These are phyloP conservation scores for Suillus sp. DNA, from an alignment of 768 basidiomycete species.

Conservation along the genomic window DNA sequence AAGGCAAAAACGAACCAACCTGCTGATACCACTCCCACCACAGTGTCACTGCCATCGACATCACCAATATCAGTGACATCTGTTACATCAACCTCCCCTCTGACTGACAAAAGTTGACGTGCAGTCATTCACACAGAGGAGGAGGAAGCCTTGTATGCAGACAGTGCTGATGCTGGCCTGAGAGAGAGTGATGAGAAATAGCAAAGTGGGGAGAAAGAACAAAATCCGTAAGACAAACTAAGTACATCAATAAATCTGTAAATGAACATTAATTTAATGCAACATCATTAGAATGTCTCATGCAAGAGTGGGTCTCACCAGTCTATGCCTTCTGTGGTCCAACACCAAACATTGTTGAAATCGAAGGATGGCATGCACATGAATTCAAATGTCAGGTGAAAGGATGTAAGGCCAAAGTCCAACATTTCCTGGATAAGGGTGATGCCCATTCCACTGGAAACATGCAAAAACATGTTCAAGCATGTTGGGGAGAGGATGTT, in stretches of 20 bases:
- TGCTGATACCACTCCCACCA: not conserved
- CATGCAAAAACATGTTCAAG: slow-evolving; percentile 25
- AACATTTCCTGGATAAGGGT: not conserved
- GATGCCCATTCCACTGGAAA: slow-evolving; percentile 29
- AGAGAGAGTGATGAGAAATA: not conserved
- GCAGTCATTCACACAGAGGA: not conserved
- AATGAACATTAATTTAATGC: no score
- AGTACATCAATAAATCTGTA: no score
- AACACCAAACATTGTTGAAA: not conserved
- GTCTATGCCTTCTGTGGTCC: no score
- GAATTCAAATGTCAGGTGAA: not conserved
- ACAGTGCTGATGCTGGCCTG: not conserved
- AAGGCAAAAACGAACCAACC: not conserved
- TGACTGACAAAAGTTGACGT: not conserved
- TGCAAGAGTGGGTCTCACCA: no score
- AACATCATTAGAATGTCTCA: no score
- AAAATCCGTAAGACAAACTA: no score
- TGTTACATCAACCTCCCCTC: not conserved
- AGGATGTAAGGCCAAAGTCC: not conserved
- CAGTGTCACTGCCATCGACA: not conserved
- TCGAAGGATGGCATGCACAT: not conserved
- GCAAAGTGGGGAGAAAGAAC: not conserved
- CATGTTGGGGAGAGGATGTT: slow-evolving; percentile 36
- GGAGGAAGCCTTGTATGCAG: not conserved
- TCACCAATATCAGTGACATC: not conserved